These are phyloP conservation scores for Mytilinidion resinicola DNA, from an alignment of 495 filamentous ascomycete genomes.

Conservation along the genomic window DNA sequence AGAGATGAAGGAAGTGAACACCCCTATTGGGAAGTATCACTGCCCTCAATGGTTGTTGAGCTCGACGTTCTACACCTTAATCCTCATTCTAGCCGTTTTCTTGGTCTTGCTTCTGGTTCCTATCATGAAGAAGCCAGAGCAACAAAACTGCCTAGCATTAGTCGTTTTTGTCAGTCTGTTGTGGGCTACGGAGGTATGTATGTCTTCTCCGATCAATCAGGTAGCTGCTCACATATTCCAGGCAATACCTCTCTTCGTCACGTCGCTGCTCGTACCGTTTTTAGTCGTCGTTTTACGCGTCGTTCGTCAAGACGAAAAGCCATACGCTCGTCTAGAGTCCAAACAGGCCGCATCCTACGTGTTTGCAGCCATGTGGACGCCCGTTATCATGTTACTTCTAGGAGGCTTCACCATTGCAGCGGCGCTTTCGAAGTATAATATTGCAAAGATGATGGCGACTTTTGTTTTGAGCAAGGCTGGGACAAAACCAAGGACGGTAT, in stretches of 20 bases:
- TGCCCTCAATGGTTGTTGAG: conserved; percentile 80
- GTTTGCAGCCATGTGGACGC: conserved; percentile 97
- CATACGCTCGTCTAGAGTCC: conserved; percentile 60
- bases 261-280: conserved; percentile 88
- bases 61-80: conserved; percentile 68
- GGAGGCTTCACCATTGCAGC: conserved; percentile 96
- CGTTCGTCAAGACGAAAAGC: conserved; percentile 67
- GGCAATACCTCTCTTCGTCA: conserved; percentile 96
- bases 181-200: conserved; percentile 85
- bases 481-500: conserved; percentile 76
- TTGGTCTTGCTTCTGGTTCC: conserved; percentile 61
- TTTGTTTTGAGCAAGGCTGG: conserved; percentile 97
- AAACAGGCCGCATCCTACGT: conserved; percentile 73
- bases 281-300: conserved; percentile 81
- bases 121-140: conserved; percentile 75
- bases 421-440: conserved; percentile 92
- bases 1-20: conserved; percentile 60
- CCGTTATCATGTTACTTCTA: conserved; percentile 96
- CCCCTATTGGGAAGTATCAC: conserved; percentile 70
- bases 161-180: conserved; percentile 88
- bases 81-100: conserved; percentile 67
- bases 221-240: conserved; percentile 34
- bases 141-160: conserved; percentile 94
- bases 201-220: not conserved
- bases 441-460: conserved; percentile 93